These are phyloP conservation scores for Stemphylium lycopersici DNA, from an alignment of 2,329 filamentous ascomycete genomes.

Conservation along the genomic window DNA sequence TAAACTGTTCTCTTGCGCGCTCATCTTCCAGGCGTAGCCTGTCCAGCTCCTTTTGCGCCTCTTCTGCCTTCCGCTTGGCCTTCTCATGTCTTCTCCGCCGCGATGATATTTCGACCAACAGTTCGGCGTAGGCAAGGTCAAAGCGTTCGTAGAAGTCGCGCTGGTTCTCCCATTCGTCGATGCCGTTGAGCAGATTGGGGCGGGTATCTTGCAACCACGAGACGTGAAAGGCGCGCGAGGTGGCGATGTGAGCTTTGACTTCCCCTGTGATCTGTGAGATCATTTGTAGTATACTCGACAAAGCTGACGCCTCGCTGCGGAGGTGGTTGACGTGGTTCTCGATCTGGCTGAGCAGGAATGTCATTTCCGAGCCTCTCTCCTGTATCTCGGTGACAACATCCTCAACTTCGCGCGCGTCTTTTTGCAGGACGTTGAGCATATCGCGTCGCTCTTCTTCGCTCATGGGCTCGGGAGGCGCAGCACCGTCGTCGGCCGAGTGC, in stretches of 20 bases:
- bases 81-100: constrained; percentile 74
- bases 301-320: constrained; percentile 61
- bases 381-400: constrained; percentile 72
- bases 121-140: constrained; percentile 78
- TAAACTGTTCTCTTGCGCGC: constrained; percentile 76
- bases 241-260: constrained; percentile 68
- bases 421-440: constrained; percentile 79
- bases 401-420: constrained; percentile 69
- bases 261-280: constrained; percentile 72
- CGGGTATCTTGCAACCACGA: constrained; percentile 75
- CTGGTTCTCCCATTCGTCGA: constrained; percentile 78
- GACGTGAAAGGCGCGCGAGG: constrained; percentile 66
- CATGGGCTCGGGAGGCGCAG: constrained; percentile 69
- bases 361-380: constrained; percentile 78
- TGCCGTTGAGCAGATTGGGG: constrained; percentile 67
- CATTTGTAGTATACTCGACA: constrained; percentile 67
- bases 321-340: constrained; percentile 66
- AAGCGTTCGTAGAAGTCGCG: constrained; percentile 88
- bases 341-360: constrained; percentile 69
- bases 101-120: constrained; percentile 83
- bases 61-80: constrained; percentile 74
- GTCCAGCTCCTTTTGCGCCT: constrained; percentile 78
- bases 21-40: constrained; percentile 75
- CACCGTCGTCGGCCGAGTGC: constrained; percentile 35
- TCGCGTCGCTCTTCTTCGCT: constrained; percentile 77